Conservation (phyloP, 306 rosid species). For the Abrus precatorius region DNA sequence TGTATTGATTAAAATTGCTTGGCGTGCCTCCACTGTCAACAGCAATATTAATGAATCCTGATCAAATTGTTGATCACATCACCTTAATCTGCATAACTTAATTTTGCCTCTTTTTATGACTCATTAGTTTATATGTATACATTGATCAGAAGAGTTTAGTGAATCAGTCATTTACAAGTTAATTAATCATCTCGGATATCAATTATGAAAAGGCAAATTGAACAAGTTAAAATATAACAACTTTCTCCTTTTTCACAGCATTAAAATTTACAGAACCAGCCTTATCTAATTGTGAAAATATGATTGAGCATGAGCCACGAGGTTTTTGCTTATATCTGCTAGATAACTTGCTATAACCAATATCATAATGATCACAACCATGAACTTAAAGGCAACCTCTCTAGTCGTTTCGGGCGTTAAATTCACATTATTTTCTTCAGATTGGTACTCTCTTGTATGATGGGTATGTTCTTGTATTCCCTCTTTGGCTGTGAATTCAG, state of each 20-base stretch:
- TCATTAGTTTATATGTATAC: background rate
- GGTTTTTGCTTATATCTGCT: conserved; percentile 48
- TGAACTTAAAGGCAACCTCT: conserved; percentile 53
- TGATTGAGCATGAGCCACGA: conserved; percentile 50
- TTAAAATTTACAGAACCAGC: conserved; percentile 32
- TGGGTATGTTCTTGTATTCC: background rate
- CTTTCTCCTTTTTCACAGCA: conserved; percentile 11
- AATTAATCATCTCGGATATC: no score
- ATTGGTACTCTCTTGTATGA: background rate
- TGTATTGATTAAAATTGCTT: no score
- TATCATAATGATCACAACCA: conserved; percentile 54
- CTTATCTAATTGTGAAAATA: conserved; percentile 48
- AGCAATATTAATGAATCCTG: no score
- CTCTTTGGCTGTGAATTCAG: background rate
- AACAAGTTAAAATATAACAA: background rate
- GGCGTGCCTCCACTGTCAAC: no score
- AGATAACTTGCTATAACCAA: conserved; percentile 50
- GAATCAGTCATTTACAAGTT: background rate
- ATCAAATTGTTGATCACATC: no score
- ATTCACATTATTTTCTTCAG: background rate
- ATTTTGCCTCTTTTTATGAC: no score
- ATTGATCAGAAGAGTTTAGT: background rate
- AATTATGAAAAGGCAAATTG: background rate
- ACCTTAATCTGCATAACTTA: no score
- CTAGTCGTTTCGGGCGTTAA: conserved; percentile 47